These are phyloP conservation scores for Ophiocordyceps camponoti-saundersi DNA, from an alignment of 2,329 filamentous ascomycete species.

Conservation along the genomic window DNA sequence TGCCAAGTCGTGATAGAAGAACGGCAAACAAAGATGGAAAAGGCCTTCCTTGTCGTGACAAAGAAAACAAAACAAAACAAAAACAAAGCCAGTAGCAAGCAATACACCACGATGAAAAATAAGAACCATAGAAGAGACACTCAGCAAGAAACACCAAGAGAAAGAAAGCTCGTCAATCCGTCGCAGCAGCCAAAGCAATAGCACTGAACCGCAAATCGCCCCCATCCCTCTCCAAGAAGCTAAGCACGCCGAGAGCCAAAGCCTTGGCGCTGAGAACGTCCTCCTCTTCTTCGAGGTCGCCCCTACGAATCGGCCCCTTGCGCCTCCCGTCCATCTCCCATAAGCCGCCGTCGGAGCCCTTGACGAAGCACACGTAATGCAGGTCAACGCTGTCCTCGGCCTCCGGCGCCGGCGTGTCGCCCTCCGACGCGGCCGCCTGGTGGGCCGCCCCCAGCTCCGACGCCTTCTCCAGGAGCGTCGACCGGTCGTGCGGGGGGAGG, in stretches of 20 bases:
- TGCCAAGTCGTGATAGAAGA: no score
- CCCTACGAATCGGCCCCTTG: constrained; percentile 39
- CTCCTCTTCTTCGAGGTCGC: constrained; percentile 38
- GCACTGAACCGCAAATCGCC: constrained; percentile 42
- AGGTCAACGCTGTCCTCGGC: constrained; percentile 75
- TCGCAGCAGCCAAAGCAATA: constrained; percentile 20
- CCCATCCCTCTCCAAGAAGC: constrained; percentile 38
- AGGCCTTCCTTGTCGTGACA: no score
- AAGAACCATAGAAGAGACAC: no score
- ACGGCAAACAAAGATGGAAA: no score
- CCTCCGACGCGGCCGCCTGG: constrained; percentile 54
- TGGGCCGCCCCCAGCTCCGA: constrained; percentile 63
- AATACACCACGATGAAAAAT: no score
- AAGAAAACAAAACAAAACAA: no score
- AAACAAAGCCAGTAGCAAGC: no score
- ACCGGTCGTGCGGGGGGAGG: constrained; percentile 47
- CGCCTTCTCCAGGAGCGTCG: constrained; percentile 61
- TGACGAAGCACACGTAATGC: constrained; percentile 93
- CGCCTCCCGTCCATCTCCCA: constrained; percentile 44
- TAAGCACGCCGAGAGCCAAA: constrained; percentile 47
- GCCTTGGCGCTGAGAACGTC: constrained; percentile 64
- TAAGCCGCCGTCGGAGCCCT: constrained; percentile 44
- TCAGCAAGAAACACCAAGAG: no score
- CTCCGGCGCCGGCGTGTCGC: constrained; percentile 62
- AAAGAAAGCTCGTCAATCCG: constrained; percentile 19